Base-by-base conservation (phyloP, 805 yeast species). In the Naumovozyma castellii region DNA sequence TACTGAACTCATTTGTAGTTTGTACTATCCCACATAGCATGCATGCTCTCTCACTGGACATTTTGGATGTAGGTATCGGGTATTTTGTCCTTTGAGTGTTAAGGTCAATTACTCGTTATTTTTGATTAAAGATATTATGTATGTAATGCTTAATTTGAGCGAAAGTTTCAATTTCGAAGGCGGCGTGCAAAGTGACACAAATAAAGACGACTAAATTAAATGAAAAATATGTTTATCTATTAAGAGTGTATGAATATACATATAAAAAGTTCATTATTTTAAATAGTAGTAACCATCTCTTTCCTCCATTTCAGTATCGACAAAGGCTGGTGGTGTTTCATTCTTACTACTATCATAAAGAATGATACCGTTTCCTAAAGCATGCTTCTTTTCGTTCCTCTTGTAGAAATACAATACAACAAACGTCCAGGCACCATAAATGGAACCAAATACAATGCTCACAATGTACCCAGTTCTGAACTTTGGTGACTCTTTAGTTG, bases 1-100 rank as follows among this genome's bases (percentile, higher is more conserved):
- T 79, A 37, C 83, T 76, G 59, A 92, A 92, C 53, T 77, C 83
- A 42, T 69, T 73, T 50, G 82, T 74, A 4, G 95, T 77, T 55
- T 85, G 94, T 40, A 90, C 84, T 40, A 90, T 73, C 3, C 97
- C 97, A 64, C 98, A 90, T 43, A 92, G 74, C 96, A 90, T 84
- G 56, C 98, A 90, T 5, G 97, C 97, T 69, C 98, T 77, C 47
- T 87, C 94, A 41, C 60, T 57, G 19, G 61, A 56, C 49, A 50
- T 50, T n/a, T 19, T 38, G 18, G 27, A 6, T 34, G 27, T 17
- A 17, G n/a, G 9, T 34, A n/a, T 15, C 18, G 27, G 28, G n/a
- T 18, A 10, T 34, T 29, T 15, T 32, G 14, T 32, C 19, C 9
- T 29, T 29, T 29, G 9, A 16, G 19, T n/a, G 19, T 32, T n/a